Evolutionary conservation across 352 stramenopile genomes (phyloP), one percentile per base, ranked within the genome.

Genomic region (Globisporangium nodosum): DNA sequence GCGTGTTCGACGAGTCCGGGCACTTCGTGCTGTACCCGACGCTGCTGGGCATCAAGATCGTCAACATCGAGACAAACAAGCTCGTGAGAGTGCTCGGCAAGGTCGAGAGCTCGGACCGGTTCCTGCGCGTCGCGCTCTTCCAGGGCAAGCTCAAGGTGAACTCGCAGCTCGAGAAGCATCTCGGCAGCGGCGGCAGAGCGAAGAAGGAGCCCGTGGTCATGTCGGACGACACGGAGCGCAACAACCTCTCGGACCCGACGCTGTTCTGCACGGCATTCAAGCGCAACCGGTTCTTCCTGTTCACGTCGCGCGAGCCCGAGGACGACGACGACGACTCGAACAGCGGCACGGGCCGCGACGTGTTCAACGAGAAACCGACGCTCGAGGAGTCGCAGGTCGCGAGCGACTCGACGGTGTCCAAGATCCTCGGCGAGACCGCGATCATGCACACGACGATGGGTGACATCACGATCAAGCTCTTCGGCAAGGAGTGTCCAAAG

Each of bases 341-440:
- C 13, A 48, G 46, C 18, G 61, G 63, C 13, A 84, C 66, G 11
- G 77, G 85, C 4, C 81, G 96, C 31, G 97, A 99, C 62, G 88
- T 99, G 46, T 98, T 99, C 64, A 99, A 99, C 62, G 97, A 99
- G 75, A 96, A 97, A 30, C 97, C 97, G 20, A 97, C 95, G 55
- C 74, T 96, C 11, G 93, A 99, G 50, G 97, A 99, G 60, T 64
- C 78, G 20, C 78, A 97, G 48, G 76, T 98, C 3, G 74, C 85
- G 33, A 87, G 83, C 8, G 80, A 96, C 45, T 81, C 93, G n/a
- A 79, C 70, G 15, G 63, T 66, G 1, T 54, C 71, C 24, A 87
- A 92, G 56, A 69, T 83, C 5, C 60, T 86, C 42, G 75, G 80
- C 43, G 73, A 94, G 39, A 77, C 91, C 68, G 88, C 87, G 13